phyloP scores from a whole-genome alignment of 164 flowering plant genomes.

The Hamamelis virginiana region DNA sequence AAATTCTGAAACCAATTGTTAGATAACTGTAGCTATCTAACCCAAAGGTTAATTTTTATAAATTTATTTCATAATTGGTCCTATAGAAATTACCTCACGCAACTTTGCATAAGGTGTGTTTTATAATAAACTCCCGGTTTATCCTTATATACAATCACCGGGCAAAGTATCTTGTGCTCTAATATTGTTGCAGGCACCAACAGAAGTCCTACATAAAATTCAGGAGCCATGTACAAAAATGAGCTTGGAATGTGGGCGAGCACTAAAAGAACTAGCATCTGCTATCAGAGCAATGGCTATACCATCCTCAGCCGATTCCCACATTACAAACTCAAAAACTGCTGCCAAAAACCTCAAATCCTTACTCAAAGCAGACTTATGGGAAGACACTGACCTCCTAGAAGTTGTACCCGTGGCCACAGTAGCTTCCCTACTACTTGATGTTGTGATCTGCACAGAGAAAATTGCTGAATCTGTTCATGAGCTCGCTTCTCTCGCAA shows the following conservation, averaged over 20 bases:
- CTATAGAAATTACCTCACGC: too few species aligned
- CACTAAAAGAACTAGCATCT: slow-evolving; percentile 42
- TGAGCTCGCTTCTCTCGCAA: slow-evolving; percentile 49
- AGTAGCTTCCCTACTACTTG: slow-evolving; percentile 52
- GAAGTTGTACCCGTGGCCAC: slow-evolving; percentile 40
- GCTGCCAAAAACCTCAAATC: slow-evolving; percentile 41
- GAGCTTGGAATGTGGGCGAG: slow-evolving; percentile 49
- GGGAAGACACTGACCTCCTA: slow-evolving; percentile 34
- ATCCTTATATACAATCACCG: not conserved
- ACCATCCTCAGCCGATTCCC: slow-evolving; percentile 22
- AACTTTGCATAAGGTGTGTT: too few species aligned
- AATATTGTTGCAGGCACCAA: slow-evolving; percentile 32
- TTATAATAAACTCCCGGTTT: not conserved
- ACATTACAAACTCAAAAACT: slow-evolving; percentile 30
- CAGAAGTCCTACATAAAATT: slow-evolving; percentile 36
- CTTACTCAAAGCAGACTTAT: slow-evolving; percentile 28
- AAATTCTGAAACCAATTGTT: too few species aligned
- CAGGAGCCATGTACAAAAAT: slow-evolving; percentile 41
- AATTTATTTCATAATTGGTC: not conserved
- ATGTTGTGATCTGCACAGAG: slow-evolving; percentile 44
- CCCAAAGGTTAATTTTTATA: not conserved
- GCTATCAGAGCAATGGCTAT: slow-evolving; percentile 41
- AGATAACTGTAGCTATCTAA: too few species aligned
- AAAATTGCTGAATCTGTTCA: slow-evolving; percentile 43
- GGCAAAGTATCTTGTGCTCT: not conserved